These are phyloP conservation scores for Leccinum boreale DNA, from an alignment of 768 basidiomycete species.

Conservation along the genomic window DNA sequence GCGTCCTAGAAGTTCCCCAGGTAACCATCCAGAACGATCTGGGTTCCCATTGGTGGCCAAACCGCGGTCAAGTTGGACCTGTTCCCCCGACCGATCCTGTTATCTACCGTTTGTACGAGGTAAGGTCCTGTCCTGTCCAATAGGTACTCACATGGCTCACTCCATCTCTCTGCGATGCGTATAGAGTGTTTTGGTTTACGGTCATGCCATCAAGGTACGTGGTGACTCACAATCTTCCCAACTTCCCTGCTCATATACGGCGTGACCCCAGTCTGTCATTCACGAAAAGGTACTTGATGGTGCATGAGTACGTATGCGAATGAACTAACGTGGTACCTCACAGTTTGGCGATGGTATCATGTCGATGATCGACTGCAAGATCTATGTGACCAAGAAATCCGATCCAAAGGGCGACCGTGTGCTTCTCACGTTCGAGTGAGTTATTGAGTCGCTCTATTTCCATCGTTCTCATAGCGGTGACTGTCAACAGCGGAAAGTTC, in stretches of 20 bases:
- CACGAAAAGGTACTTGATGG: conserved; percentile 66
- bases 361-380: conserved; percentile 84
- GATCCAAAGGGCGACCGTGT: conserved; percentile 81
- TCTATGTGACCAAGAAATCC: conserved; percentile 62
- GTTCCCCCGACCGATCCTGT: conserved; percentile 76
- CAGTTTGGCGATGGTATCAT: conserved; percentile 87
- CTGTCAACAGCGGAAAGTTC: conserved; percentile 62
- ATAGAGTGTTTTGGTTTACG: conserved; percentile 72
- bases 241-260: background rate
- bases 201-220: conserved; percentile 71
- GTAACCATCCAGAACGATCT: conserved; percentile 40
- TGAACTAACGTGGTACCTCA: background rate
- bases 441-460: conserved; percentile 3
- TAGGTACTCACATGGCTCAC: background rate
- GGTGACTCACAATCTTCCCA: background rate
- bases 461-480: conserved; percentile 1
- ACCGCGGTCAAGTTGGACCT: conserved; percentile 57
- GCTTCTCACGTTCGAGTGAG: conserved; percentile 76
- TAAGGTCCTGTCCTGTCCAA: conserved; percentile 22
- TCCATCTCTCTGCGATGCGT: background rate
- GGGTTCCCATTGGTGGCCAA: conserved; percentile 72
- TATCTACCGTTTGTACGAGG: conserved; percentile 81
- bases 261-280: conserved; percentile 52
- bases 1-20: conserved; percentile 48
- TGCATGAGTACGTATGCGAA: background rate